phyloP scores from a whole-genome alignment of 2,329 filamentous ascomycete genomes.

The Coniochaeta sp. region DNA sequence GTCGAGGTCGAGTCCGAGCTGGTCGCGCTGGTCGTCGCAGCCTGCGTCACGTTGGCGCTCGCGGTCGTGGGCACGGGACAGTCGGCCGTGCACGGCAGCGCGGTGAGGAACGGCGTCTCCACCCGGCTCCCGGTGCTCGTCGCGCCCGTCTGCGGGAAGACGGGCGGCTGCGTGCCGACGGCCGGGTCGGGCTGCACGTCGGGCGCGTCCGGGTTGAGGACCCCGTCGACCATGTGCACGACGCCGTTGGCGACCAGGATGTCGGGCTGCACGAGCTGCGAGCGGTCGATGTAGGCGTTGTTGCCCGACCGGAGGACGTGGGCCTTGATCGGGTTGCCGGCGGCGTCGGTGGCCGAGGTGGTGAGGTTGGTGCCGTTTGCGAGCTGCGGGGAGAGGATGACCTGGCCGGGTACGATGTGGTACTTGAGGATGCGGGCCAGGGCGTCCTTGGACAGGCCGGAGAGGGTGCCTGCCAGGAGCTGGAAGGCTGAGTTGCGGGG shows the following conservation, averaged over 20 bases:
- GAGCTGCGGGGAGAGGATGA: conserved; percentile 41
- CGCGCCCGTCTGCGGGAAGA: conserved; percentile 15
- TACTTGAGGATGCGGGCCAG: conserved; percentile 43
- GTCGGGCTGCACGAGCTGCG: conserved; percentile 43
- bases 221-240: conserved; percentile 49
- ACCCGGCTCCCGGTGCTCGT: conserved; percentile 11
- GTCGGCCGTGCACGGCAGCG: conserved; percentile 31
- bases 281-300: conserved; percentile 40
- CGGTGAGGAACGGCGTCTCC: conserved; percentile 29
- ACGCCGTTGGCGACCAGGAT: conserved; percentile 51
- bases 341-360: conserved; percentile 19
- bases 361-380: conserved; percentile 36
- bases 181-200: conserved; percentile 27
- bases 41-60: conserved; percentile 3
- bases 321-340: conserved; percentile 26
- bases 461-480: conserved; percentile 34
- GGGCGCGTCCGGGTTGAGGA: conserved; percentile 35
- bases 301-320: conserved; percentile 34
- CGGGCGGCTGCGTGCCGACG: conserved; percentile 25
- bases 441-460: conserved; percentile 28
- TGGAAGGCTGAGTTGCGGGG: conserved; percentile 45
- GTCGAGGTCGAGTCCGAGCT: neutral
- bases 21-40: neutral
- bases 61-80: conserved; percentile 27
- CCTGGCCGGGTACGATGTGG: conserved; percentile 46